phyloP scores from a whole-genome alignment of 139 green algal genomes.

The Picochlorum sp. region DNA sequence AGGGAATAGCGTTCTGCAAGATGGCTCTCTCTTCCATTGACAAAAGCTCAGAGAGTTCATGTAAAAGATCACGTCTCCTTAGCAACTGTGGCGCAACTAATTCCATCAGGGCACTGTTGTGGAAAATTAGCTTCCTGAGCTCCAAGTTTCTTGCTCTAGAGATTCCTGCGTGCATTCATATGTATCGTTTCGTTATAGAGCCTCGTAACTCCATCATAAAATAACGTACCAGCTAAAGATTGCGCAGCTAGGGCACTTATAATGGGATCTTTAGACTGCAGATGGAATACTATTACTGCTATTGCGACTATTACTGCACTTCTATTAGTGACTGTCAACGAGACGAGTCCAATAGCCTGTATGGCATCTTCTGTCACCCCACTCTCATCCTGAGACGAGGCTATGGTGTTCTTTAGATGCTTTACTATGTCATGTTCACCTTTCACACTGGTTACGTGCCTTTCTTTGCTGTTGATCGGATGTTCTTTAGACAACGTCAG shows the following conservation, averaged over 20 bases:
- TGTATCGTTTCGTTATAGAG: no score
- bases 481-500: constrained; percentile 4
- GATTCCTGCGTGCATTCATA: constrained; percentile 14
- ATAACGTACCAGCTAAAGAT: constrained; percentile 17
- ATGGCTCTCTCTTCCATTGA: constrained; percentile 7
- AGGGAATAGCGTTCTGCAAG: constrained; percentile 16
- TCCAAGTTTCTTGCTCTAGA: not conserved
- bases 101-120: constrained; percentile 16
- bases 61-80: constrained; percentile 13
- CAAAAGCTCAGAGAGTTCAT: constrained; percentile 19
- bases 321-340: not conserved
- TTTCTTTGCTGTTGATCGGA: constrained; percentile 16
- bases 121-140: constrained; percentile 20
- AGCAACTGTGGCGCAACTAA: constrained; percentile 21
- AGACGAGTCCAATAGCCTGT: constrained; percentile 11
- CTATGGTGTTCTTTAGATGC: constrained; percentile 4
- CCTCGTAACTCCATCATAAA: no score
- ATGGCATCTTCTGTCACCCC: constrained; percentile 5
- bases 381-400: not conserved
- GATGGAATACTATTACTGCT: constrained; percentile 17
- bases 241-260: constrained; percentile 16
- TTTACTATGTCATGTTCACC: constrained; percentile 14
- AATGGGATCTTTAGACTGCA: constrained; percentile 13
- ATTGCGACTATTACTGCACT: constrained; percentile 16
- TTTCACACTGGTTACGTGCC: not conserved